A percentile compares a stretch with the other conserved stretches of the same genome.
These are phyloP conservation scores for Spathaspora girioi DNA, from an alignment of 805 yeast species.

Conservation along the genomic window DNA sequence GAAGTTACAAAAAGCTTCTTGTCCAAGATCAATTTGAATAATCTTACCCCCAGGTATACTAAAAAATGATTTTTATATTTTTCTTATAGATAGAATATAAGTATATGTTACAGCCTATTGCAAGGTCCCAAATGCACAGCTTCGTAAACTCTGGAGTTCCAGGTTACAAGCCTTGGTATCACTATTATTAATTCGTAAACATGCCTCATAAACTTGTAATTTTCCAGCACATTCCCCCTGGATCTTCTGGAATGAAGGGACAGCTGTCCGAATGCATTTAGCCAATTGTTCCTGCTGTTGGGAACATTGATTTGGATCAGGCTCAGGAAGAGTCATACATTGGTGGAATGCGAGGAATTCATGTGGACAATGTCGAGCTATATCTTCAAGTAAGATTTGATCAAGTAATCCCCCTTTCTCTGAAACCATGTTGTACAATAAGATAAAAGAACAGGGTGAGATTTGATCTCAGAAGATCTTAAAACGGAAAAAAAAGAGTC, in stretches of 20 bases:
- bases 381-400: constrained; percentile 73
- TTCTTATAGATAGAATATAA: neutral
- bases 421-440: neutral
- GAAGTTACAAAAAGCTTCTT: constrained; percentile 23
- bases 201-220: constrained; percentile 61
- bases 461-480: neutral
- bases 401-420: constrained; percentile 40
- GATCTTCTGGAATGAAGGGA: constrained; percentile 71
- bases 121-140: constrained; percentile 51
- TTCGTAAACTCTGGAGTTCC: constrained; percentile 53
- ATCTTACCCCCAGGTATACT: constrained; percentile 25
- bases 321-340: constrained; percentile 60
- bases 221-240: constrained; percentile 56
- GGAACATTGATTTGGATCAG: constrained; percentile 48
- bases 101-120: neutral
- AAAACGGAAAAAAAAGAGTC: neutral
- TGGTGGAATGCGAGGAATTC: constrained; percentile 69
- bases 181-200: constrained; percentile 49
- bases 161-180: constrained; percentile 48
- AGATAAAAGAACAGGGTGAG: neutral
- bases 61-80: neutral
- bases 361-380: constrained; percentile 72
- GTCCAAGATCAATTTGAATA: constrained; percentile 27
- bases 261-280: constrained; percentile 57
- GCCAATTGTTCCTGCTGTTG: constrained; percentile 56